Evolutionary conservation across 331 rosid species (phyloP).

Genomic region (Ulmus americana): DNA sequence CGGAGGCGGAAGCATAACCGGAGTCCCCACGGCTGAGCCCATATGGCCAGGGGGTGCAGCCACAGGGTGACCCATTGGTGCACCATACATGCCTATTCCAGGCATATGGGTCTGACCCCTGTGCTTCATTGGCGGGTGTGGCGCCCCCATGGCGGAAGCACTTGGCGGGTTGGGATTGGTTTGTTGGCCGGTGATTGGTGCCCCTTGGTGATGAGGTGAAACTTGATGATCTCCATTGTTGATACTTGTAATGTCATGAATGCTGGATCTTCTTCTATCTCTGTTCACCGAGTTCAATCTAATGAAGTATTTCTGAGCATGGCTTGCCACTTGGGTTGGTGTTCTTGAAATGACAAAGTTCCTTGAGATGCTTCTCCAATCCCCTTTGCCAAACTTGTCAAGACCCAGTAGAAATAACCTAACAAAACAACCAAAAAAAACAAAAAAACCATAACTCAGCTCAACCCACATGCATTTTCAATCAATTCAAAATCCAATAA

Average conservation of each 20-base stretch:
- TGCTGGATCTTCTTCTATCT: constrained; percentile 93
- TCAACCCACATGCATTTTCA: not conserved
- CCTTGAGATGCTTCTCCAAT: constrained; percentile 99
- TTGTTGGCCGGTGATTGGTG: constrained; percentile 91
- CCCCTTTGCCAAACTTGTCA: constrained; percentile 97
- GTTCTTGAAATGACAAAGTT: constrained; percentile 92
- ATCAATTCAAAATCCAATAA: not conserved
- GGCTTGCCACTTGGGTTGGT: constrained; percentile 98
- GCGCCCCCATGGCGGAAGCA: constrained; percentile 46
- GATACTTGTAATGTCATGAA: constrained; percentile 88
- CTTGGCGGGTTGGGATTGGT: constrained; percentile 36
- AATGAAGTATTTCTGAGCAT: constrained; percentile 94
- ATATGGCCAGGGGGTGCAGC: constrained; percentile 75
- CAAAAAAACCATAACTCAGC: not conserved
- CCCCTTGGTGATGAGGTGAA: constrained; percentile 35
- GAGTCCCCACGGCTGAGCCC: constrained; percentile 91
- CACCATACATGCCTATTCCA: constrained; percentile 81
- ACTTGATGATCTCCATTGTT: constrained; percentile 56
- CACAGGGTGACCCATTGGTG: constrained; percentile 85
- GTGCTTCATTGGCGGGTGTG: constrained; percentile 44
- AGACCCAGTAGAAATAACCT: constrained; percentile 94
- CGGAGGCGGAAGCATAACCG: constrained; percentile 87
- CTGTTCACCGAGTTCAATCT: constrained; percentile 90
- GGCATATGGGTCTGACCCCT: constrained; percentile 58
- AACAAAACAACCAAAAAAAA: not conserved